These are phyloP conservation scores for Arthrobotrys entomopaga DNA, from an alignment of 2,329 filamentous ascomycete species.

Conservation along the genomic window DNA sequence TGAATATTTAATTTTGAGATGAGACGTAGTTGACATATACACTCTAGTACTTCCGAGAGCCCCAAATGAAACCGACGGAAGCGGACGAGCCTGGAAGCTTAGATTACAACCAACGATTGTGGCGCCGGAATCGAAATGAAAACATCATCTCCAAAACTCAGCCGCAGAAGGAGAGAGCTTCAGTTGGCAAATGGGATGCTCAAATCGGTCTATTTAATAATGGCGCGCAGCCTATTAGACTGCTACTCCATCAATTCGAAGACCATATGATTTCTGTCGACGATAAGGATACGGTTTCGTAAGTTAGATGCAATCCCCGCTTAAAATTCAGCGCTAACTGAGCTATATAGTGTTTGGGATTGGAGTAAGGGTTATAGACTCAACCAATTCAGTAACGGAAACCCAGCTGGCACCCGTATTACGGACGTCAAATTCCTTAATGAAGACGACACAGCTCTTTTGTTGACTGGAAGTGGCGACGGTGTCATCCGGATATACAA, in stretches of 20 bases:
- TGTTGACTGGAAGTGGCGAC: conserved; percentile 95
- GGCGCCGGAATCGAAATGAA: conserved; percentile 92
- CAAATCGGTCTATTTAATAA: conserved; percentile 87
- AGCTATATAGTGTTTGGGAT: conserved; percentile 77
- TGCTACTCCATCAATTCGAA: conserved; percentile 98
- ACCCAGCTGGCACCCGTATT: conserved; percentile 88
- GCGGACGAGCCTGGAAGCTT: conserved; percentile 95
- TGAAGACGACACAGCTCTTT: conserved; percentile 92
- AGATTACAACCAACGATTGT: conserved; percentile 94
- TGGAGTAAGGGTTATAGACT: conserved; percentile 81
- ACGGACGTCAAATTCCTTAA: conserved; percentile 98
- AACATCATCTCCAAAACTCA: conserved; percentile 91
- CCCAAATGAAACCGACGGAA: conserved; percentile 96
- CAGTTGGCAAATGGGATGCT: conserved; percentile 86
- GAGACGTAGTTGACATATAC: conserved; percentile 57
- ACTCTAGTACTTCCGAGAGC: conserved; percentile 85
- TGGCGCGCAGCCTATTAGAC: conserved; percentile 84
- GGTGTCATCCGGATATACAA: conserved; percentile 93
- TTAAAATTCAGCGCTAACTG: conserved; percentile 24
- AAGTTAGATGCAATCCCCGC: conserved; percentile 57
- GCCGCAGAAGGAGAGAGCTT: conserved; percentile 87
- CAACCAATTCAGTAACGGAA: conserved; percentile 91
- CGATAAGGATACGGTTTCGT: conserved; percentile 84
- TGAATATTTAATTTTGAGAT: conserved; percentile 22
- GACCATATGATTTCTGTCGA: conserved; percentile 94